Base-by-base conservation (phyloP, 805 yeast genomes). In the Candida verbasci region DNA sequence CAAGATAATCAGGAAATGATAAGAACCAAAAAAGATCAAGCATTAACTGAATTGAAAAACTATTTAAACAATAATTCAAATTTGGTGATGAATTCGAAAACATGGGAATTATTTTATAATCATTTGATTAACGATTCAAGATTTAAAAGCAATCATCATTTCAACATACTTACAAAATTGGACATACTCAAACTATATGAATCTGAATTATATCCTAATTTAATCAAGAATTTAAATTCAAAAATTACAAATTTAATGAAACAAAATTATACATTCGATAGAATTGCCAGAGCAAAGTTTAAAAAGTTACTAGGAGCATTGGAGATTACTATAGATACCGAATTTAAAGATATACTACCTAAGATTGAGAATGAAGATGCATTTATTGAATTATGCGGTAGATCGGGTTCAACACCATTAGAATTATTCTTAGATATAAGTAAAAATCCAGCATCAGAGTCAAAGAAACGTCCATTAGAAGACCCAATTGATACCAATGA, bases 381-480 rank as follows among this genome's bases (percentile, higher is more conserved):
- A 11, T 87, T 82, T 50, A 48, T 74, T 11, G 76, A 70, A 16
- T 44, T 87, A 24, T 68, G 87, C 39, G 95, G 94, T 0, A 70
- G 88, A 37, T 67, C 74, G 30, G 95, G 96, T 0, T 86, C 96
- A 0, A 71, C 79, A 1, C 82, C 95, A 1, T 50, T 80, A 28
- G 95, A 87, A 44, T 57, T 85, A 27, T 87, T 82, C 53, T 74
- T 86, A 75, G 95, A 88, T 53, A 49, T 73, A 82, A 46, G 80
- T 76, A 38, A 78, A 76, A 47, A 68, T 17, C 23, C 12, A 24
- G 22, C 22, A 16, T 9, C 20, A 17, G 17, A 25, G 4, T 12
- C 5, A 6, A 25, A 15, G 9, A 6, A n/a, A 9, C 3, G 12
- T 12, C 10, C 7, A 24, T 4, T 18, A 6, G 12, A 20, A 18